These are phyloP conservation scores for Agarophyton chilense DNA, from an alignment of 23 red algal genomes.

Conservation along the genomic window DNA sequence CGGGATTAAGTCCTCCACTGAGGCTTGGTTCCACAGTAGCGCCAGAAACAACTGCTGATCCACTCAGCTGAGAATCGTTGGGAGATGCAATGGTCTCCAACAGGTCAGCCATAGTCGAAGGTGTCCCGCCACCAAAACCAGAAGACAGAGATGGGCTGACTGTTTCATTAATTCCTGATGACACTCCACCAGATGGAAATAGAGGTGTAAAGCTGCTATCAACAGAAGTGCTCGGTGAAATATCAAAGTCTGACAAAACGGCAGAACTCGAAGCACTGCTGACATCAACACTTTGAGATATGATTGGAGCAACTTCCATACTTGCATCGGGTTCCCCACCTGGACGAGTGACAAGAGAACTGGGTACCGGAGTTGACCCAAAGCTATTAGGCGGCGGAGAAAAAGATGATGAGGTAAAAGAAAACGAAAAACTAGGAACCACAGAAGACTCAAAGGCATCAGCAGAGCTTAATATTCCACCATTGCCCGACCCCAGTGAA, in stretches of 20 bases:
- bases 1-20: no score
- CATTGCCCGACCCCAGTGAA: no score
- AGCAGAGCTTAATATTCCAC: no score
- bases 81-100: not conserved
- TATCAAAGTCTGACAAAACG: not conserved
- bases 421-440: no score
- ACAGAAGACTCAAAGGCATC: no score
- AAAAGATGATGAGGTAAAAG: no score
- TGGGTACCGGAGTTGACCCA: no score
- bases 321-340: no score
- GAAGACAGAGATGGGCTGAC: not conserved
- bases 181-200: not conserved
- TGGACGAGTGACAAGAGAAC: no score
- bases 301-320: no score
- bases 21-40: not conserved
- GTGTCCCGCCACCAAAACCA: not conserved
- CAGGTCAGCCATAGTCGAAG: not conserved
- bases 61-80: not conserved
- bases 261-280: not conserved
- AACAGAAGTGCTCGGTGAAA: not conserved
- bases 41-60: not conserved
- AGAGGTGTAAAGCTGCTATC: not conserved
- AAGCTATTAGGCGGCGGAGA: no score
- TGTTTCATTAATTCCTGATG: not conserved
- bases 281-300: no score